phyloP scores from a whole-genome alignment of 345 rosid species.

The Eucalyptus pauciflora region DNA sequence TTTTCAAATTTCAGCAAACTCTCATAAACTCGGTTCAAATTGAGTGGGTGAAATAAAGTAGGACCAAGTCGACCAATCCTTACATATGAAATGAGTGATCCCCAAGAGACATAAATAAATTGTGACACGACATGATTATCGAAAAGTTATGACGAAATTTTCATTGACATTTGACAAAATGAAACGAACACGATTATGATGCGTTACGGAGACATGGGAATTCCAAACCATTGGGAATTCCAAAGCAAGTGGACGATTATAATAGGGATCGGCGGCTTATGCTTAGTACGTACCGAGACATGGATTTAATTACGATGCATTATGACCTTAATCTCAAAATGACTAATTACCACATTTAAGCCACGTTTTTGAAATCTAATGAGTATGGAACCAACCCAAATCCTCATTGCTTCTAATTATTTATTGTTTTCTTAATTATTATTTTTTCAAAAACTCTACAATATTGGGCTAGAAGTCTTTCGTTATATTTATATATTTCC shows the following conservation, averaged over 20 bases:
- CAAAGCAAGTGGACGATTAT: not conserved
- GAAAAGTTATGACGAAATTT: not conserved
- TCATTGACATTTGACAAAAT: too few species aligned
- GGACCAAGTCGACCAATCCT: not conserved
- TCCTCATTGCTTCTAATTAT: not conserved
- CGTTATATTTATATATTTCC: too few species aligned
- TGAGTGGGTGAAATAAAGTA: not conserved
- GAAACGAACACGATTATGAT: not conserved
- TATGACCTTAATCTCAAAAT: not conserved
- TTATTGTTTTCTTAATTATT: too few species aligned
- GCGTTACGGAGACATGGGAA: not conserved
- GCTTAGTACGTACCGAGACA: not conserved
- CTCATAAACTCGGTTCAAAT: not conserved
- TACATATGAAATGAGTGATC: not conserved
- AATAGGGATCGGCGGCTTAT: not conserved
- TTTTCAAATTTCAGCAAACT: not conserved
- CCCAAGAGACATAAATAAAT: not conserved
- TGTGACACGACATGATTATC: too few species aligned
- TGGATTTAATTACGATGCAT: not conserved
- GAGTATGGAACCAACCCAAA: not conserved
- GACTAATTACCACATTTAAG: not conserved
- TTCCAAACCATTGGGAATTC: not conserved
- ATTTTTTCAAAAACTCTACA: not conserved
- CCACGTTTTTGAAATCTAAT: not conserved
- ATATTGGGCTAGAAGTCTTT: not conserved